Conservation (phyloP, 2,329 filamentous ascomycete genomes). For the Capronia americana region DNA sequence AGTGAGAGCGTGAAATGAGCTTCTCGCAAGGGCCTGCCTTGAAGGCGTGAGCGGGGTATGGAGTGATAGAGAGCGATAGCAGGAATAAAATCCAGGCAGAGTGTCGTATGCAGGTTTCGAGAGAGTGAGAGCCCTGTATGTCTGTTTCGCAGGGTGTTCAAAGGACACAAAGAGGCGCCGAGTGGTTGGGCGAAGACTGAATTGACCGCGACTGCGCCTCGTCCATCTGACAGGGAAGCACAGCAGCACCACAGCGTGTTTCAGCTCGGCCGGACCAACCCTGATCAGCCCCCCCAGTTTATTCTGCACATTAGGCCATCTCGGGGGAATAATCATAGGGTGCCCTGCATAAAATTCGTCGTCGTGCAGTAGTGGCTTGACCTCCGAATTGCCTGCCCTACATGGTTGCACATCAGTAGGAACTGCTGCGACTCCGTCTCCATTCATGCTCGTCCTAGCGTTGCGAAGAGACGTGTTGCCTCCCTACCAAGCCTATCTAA, state of each 20-base stretch:
- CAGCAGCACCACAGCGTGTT: not conserved
- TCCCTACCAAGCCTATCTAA: not conserved
- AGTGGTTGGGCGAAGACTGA: slow-evolving; percentile 7
- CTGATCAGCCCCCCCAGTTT: not conserved
- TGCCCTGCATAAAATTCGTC: not conserved
- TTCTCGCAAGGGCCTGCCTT: not conserved
- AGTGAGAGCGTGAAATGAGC: slow-evolving; percentile 11
- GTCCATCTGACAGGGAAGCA: slow-evolving; percentile 1
- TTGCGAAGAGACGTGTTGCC: not conserved
- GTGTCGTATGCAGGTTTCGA: slow-evolving; percentile 3
- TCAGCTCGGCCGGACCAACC: slow-evolving; percentile 7
- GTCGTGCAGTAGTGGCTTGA: not conserved
- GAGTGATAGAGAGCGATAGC: slow-evolving; percentile 1
- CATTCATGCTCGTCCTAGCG: not conserved
- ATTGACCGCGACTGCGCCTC: slow-evolving; percentile 2
- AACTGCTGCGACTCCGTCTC: not conserved
- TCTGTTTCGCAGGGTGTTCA: not conserved
- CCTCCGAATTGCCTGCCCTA: not conserved
- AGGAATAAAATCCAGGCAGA: not conserved
- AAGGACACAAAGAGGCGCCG: not conserved
- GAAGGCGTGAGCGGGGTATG: not conserved
- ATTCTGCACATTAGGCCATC: not conserved
- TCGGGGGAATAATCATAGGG: not conserved
- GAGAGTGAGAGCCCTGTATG: slow-evolving; percentile 3
- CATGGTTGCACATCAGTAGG: not conserved